Evolutionary conservation across 371 early-diverging fungal species (phyloP), one percentile per base, ranked within the genome.

Genomic region (Zychaea mexicana): DNA sequence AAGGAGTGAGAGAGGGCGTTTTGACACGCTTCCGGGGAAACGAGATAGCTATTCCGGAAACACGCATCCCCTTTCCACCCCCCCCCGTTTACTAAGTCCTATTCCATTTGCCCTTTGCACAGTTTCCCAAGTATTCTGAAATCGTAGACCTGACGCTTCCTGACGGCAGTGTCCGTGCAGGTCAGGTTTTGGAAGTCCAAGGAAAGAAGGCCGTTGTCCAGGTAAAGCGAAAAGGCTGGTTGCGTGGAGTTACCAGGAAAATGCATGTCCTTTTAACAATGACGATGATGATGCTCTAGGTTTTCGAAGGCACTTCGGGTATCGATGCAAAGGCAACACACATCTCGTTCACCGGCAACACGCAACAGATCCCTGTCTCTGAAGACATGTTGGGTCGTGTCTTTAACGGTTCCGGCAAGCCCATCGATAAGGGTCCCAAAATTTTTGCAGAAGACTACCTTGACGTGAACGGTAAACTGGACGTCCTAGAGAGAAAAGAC

Each of bases 331-430:
- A 97, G 82, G 87, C 92, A 46, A 99, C 99, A 24, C 93, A 94
- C 52, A 98, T 96, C 28, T 96, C 95, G 72, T 99, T 99, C 78
- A 96, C 98, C 5, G 99, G 99, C 55, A 95, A 99, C 72, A 95
- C 96, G 30, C 88, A 98, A 57, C 96, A 96, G 75, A 97, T 99
- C 81, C 96, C 97, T 21, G 99, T 99, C 24, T 95, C 96, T 38
- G 99, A 99, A 80, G 99, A 99, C 77, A 97, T 99, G 95, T 86
- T 99, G 73, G 99, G 99, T 62, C 93, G 99, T 72, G 92, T 99
- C 22, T 99, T 99, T 81, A 98, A 99, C 89, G 99, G 99, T 61
- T 98, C 98, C 42, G 99, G 99, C 70, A 97, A 96, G 79, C 89
- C 96, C 28, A 99, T 99, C 67, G 99, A 99, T 78, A 95, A 96